Base-by-base conservation (phyloP, 768 basidiomycete genomes). In the Boletus pseudo-olivaceus region DNA sequence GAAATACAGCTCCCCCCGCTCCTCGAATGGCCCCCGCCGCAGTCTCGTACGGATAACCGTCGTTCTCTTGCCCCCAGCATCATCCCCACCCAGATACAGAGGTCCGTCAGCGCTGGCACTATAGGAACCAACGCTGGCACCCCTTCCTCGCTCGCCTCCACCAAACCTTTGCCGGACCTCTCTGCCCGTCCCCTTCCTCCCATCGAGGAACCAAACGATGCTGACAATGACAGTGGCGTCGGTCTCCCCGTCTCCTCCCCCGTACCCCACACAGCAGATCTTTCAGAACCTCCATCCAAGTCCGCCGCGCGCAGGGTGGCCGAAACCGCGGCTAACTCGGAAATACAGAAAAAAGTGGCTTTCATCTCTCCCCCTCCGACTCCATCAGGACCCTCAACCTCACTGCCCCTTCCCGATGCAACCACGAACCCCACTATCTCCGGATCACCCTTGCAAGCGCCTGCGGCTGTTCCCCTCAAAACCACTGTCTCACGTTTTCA, bases 301-400 rank as follows among this genome's bases (percentile, higher is more conserved):
- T 54, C 61, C 7, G 56, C 45, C 40, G 72, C 73, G 17, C 75
- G 76, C 60, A 78, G 72, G 65, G 70, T 69, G 29, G 67, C 69
- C 52, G 76, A 75, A 47, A 62, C 63, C 37, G 47, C 54, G n/a
- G 29, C 60, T 12, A 55, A 34, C 44, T 69, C 69, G 57, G 86
- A 87, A 59, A 75, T 81, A 32, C 82, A 81, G 65, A 93, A 93
- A 78, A 91, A 91, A 73, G 91, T 93, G 42, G 91, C 90, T 27
- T 93, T 93, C 73, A 79, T 88, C 63, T 90, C 89, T 29, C 89
- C 90, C 46, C 83, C 87, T 14, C 87, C 87, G 29, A 87, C 88
- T 0, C 84, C 86, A 47, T 70, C 76, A 37, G 78, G 73, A 56
- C 74, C 79, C 55, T 66, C 67, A 49, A 55, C 67, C 57, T 81